A percentile compares a stretch with the other conserved stretches of the same genome.
Conservation (phyloP, 306 rosid genomes). For the Citrullus mucosospermus region DNA sequence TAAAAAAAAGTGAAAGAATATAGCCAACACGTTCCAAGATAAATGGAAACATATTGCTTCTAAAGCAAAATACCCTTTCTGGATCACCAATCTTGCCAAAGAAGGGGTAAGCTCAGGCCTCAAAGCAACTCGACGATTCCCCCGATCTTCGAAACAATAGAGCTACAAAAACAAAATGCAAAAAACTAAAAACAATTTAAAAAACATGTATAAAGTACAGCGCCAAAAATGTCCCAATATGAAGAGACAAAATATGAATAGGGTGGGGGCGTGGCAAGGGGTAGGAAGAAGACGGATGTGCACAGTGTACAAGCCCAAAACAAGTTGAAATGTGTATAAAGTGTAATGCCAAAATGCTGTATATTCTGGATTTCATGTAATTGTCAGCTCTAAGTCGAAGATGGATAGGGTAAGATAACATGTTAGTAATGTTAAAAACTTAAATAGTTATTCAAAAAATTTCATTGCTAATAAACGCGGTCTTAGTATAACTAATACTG, state of each 20-base stretch:
- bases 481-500: not conserved
- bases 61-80: conserved; percentile 61
- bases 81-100: conserved; percentile 86
- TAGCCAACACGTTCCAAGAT: not conserved
- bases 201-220: not conserved
- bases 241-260: not conserved
- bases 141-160: conserved; percentile 93
- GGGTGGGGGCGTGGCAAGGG: not conserved
- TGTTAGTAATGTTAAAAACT: not conserved
- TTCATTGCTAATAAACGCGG: not conserved
- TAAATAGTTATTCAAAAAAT: not conserved
- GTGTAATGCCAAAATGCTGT: not conserved
- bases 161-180: conserved; percentile 45
- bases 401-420: not conserved
- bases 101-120: conserved; percentile 99
- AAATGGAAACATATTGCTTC: conserved; percentile 7
- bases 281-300: not conserved
- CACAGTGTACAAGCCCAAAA: not conserved
- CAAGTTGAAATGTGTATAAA: not conserved
- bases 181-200: not conserved
- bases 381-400: not conserved
- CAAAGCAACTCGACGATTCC: conserved; percentile 88
- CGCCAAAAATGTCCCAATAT: not conserved
- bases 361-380: not conserved
- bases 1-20: not conserved